Evolutionary conservation across 768 basidiomycete species (phyloP).

Genomic region (Naganishia vishniacii): DNA sequence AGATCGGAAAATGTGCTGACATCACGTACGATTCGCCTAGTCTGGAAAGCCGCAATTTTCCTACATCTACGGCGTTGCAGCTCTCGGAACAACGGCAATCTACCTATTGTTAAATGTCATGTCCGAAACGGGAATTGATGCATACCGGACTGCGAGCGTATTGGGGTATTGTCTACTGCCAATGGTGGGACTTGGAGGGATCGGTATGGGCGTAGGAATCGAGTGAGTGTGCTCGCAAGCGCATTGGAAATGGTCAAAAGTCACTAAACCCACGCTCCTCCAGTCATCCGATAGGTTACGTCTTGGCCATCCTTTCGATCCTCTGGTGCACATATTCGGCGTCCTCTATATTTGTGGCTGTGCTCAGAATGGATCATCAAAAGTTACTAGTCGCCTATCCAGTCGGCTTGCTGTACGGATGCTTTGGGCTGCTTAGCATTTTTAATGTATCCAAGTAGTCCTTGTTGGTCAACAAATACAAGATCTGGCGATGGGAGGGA

Average conservation of each 20-base stretch:
- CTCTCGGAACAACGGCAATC: constrained; percentile 86
- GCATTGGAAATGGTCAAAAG: constrained; percentile 10
- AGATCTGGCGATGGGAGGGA: too few species aligned
- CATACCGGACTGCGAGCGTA: constrained; percentile 83
- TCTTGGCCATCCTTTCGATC: constrained; percentile 74
- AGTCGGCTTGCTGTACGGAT: constrained; percentile 85
- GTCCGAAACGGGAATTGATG: constrained; percentile 90
- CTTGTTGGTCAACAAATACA: background rate
- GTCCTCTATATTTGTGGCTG: constrained; percentile 89
- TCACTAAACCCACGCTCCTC: background rate
- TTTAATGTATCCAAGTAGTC: constrained; percentile 57
- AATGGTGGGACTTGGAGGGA: constrained; percentile 86
- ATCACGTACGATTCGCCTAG: constrained; percentile 50
- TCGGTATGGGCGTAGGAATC: constrained; percentile 78
- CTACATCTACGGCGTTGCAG: constrained; percentile 95
- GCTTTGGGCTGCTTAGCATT: constrained; percentile 86
- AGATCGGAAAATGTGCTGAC: background rate
- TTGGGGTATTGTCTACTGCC: constrained; percentile 94
- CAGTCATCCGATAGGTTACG: constrained; percentile 78
- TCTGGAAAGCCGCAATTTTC: constrained; percentile 98
- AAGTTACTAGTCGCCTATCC: constrained; percentile 93
- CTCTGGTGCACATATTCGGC: constrained; percentile 97
- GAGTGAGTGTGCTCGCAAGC: constrained; percentile 59
- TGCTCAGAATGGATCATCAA: constrained; percentile 92
- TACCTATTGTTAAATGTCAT: constrained; percentile 94